Conservation (phyloP, 2,329 filamentous ascomycete species). For the Aspergillus fructus region DNA sequence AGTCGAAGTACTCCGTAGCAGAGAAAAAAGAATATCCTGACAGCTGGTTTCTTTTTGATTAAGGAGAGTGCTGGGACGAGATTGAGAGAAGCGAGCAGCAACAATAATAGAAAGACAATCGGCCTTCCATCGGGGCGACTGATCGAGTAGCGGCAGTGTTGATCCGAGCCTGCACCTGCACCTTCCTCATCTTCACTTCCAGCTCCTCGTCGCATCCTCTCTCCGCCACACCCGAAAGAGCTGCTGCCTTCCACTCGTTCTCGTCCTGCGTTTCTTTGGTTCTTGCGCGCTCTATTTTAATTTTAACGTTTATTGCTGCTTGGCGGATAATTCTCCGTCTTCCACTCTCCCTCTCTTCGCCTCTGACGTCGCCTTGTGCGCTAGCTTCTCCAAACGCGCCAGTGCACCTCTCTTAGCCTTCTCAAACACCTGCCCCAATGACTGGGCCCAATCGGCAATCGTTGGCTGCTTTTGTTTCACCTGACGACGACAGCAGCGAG, state of each 20-base stretch:
- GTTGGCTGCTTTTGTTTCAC: conserved; percentile 12
- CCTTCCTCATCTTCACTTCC: background rate
- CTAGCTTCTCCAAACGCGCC: conserved; percentile 4
- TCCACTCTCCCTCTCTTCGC: background rate
- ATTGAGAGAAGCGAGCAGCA: background rate
- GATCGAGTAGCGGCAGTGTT: conserved; percentile 4
- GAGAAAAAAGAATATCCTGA: no score
- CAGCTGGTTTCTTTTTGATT: background rate
- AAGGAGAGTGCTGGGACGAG: background rate
- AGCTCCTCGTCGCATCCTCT: background rate
- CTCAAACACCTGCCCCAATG: conserved; percentile 19
- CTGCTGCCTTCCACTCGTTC: background rate
- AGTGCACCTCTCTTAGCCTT: background rate
- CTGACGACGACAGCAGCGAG: conserved; percentile 20
- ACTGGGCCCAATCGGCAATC: conserved; percentile 16
- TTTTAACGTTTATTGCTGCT: background rate
- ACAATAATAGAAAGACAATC: background rate
- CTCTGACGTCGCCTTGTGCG: conserved; percentile 12
- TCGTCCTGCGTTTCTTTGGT: background rate
- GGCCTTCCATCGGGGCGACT: background rate
- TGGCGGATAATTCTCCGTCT: conserved; percentile 6
- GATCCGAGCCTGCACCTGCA: background rate
- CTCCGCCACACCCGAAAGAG: background rate
- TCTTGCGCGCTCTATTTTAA: background rate
- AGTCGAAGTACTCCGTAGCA: no score